Evolutionary conservation across 2,329 filamentous ascomycete species (phyloP), one percentile per base, ranked within the genome.

Genomic region (Emmonsiellopsis sp.): DNA sequence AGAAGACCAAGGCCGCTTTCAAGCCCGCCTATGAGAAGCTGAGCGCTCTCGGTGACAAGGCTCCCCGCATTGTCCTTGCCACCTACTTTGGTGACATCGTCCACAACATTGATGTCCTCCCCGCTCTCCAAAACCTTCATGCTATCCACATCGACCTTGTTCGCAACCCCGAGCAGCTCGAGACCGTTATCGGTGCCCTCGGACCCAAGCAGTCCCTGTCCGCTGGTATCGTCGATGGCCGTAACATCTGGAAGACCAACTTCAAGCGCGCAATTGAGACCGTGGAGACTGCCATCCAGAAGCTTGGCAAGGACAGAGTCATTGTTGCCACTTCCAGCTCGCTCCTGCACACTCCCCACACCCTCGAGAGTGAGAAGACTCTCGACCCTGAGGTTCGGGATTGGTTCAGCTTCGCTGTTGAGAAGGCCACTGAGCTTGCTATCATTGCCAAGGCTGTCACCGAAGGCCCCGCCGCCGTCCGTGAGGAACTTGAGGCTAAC

Each of bases 211-310:
- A 95, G 71, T 75, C 90, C 63, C 85, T 98, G 62, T 98, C 93
- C 62, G 87, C 85, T 61, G 93, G 93, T 88, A 87, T 98, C 65
- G 93, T 98, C 62, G 91, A 98, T 67, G 93, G 93, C 67, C 90
- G 93, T 68, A 98, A 98, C 83, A 97, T 98, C 81, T 98, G 93
- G 93, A 98, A 98, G 88, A 96, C 90, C 77, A 95, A 97, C 85
- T 87, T 96, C 79, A 87, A 95, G 83, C 84, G 83, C 66, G 90
- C 93, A 68, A 94, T 98, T 61, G 91, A 93, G 80, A 83, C 78
- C 60, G 86, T 93, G 57, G 89, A 97, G 83, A 79, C 83, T 56
- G 93, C 92, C 60, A 79, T 97, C 66, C 88, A 96, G 80, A 89
- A 95, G 80, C 84, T 98, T 59, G 92, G 93, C 77, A 92, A 95